Percentiles rank a stretch among this genome's conserved stretches.
phyloP scores from a whole-genome alignment of 139 green algal species.

The Asterochloris erici region DNA sequence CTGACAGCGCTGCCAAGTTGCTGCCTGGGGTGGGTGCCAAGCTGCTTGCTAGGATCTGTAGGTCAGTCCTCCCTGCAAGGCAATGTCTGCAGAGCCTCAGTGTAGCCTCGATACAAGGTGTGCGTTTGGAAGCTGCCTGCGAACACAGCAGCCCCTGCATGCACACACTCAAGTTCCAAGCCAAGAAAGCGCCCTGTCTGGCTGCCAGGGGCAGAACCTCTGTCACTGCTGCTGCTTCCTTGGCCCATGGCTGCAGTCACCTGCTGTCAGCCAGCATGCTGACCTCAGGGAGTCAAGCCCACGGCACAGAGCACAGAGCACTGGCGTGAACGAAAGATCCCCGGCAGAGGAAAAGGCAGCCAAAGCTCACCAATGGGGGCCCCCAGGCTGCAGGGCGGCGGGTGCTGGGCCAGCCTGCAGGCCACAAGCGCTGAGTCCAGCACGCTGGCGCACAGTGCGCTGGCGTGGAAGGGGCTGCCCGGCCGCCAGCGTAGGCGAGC shows the following conservation, averaged over 20 bases:
- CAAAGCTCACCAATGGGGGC: background rate
- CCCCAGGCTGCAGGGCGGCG: background rate
- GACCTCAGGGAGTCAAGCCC: background rate
- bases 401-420: constrained; percentile 5
- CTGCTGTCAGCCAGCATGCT: background rate
- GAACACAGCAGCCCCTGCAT: too few relatives aligned
- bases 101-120: background rate
- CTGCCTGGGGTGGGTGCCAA: background rate
- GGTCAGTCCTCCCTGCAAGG: background rate
- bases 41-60: background rate
- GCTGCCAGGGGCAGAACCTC: background rate
- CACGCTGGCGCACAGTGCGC: constrained; percentile 1
- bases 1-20: constrained; percentile 7
- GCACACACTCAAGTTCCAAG: background rate
- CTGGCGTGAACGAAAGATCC: background rate
- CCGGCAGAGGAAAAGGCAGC: background rate
- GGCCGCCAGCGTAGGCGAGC: constrained; percentile 8
- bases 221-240: background rate
- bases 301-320: background rate
- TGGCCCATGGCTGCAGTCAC: background rate
- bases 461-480: constrained; percentile 3
- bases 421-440: constrained; percentile 13
- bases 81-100: background rate
- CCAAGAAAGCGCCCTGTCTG: background rate
- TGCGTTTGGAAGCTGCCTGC: background rate